phyloP scores from a whole-genome alignment of 352 stramenopile genomes.

The Pythium oligandrum region DNA sequence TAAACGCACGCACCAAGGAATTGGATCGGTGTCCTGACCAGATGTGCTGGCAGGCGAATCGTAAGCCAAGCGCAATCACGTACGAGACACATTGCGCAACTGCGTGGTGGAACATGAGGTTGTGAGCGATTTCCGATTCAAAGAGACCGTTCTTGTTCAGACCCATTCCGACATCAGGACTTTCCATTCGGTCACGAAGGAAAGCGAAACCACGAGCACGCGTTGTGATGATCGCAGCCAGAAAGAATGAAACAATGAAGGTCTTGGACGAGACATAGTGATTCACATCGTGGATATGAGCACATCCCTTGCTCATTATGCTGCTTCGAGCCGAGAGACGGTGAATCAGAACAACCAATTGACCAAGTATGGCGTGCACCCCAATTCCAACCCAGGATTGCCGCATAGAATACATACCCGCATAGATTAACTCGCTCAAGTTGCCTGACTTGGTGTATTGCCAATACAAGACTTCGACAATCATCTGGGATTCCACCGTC shows the following conservation, averaged over 20 bases:
- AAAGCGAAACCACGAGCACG: neutral
- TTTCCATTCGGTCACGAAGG: neutral
- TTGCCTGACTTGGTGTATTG: neutral
- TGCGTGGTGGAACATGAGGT: slow-evolving; percentile 1
- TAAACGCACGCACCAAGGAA: neutral
- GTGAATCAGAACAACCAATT: no score
- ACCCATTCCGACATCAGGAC: neutral
- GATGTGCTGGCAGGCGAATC: neutral
- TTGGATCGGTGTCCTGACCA: neutral
- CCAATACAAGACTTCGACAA: slow-evolving; percentile 9
- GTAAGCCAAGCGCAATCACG: neutral
- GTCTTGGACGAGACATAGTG: slow-evolving; percentile 1
- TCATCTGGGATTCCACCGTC: slow-evolving; percentile 6
- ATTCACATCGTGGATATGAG: neutral
- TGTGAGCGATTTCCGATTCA: slow-evolving; percentile 1
- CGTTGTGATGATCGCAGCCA: neutral
- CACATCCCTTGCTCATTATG: no score
- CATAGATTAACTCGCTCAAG: slow-evolving; percentile 2
- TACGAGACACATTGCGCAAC: neutral
- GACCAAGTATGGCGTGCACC: neutral
- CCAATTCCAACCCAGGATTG: slow-evolving; percentile 7
- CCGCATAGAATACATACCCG: slow-evolving; percentile 6
- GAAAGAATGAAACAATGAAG: neutral
- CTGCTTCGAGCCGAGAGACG: no score
- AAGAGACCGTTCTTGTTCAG: neutral